Evolutionary conservation across 805 yeast species (phyloP), one percentile per base, ranked within the genome.

Genomic region (Wickerhamiella vanderwaltii): DNA sequence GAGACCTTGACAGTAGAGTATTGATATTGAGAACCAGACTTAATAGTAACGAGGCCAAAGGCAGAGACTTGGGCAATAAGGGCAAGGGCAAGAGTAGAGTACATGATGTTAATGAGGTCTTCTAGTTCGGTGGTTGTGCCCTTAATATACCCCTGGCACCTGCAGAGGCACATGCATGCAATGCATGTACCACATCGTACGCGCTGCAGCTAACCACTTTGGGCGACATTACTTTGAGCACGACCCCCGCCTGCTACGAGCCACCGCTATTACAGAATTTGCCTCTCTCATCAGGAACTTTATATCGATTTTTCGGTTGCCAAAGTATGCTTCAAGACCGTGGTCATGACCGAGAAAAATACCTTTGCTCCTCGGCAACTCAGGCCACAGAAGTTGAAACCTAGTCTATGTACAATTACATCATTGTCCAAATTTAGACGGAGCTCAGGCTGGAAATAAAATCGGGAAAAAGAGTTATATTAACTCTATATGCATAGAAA

Each of bases 31-130:
- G 22, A 23, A 12, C 39, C 31, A 6, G 39, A 26, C 31, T 17
- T 23, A 6, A 26, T 18, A n/a, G 31, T 35, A 12, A 25, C 24
- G 16, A 35, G 31, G 24, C 31, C 31, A 16, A 25, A 35, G 31
- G 30, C 31, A 15, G 31, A 17, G 17, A 26, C 39, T 12, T 12
- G 11, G 18, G 31, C 11, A 18, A 18, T 6, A 24, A 18, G 15
- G 39, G 31, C 31, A 18, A 35, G 30, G n/a, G 39, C 18, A n/a
- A 35, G 39, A 15, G 18, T 15, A 23, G 37, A 34, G 37, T 34
- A 17, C 37, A 34, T 34, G 16, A 9, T 18, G 16, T 12, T 34
- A 7, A 7, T 23, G 26, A 23, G 26, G 26, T 7, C 26, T 23
- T 23, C 26, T n/a, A 23, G 9, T 11, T 23, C 9, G 26, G 7